Base-by-base conservation (phyloP, 768 basidiomycete species). In the Rhodotorula sphaerocarpa region DNA sequence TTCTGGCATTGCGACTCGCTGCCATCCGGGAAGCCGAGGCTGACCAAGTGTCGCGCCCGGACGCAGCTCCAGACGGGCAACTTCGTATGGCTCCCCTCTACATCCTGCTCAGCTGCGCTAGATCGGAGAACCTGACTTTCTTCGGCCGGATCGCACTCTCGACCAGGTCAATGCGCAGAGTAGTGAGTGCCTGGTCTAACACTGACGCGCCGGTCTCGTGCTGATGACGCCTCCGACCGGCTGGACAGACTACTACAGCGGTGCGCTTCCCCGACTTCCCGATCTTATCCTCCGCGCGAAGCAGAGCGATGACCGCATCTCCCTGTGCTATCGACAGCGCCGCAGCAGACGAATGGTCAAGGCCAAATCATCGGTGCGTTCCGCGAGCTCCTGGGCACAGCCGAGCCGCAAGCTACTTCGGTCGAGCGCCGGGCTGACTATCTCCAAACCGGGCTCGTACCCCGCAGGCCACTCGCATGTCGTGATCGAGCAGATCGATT, bases 301-400 rank as follows among this genome's bases (percentile, higher is more conserved):
- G 15, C n/a, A n/a, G n/a, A n/a, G n/a, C n/a, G 2, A 9, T 23
- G 47, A 50, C 33, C 31, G 30, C 30, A 34, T 12, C 25, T 27
- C 23, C 36, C 34, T 25, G 7, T 44, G 25, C 11, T 30, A 30
- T 60, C 5, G 36, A 28, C 66, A 31, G 84, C 81, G 27, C 84
- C 82, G 41, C 82, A 83, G 70, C 78, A 80, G 55, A 71, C 83
- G 28, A 80, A 83, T 71, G 70, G 30, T 0, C 71, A 77, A 47
- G 83, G 83, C 11, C 75, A 78, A 56, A 80, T 85, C 71, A 75
- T 79, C 58, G 83, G 81, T 1, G 63, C 70, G 65, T 25, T 3
- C n/a, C 50, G 34, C 33, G 16, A 30, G 1, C 25, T 36, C 34
- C n/a, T 20, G 30, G 43, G 15, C 30, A 34, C 25, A 18, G 14